phyloP scores from a whole-genome alignment of 371 early-diverging fungal species.

The Apophysomyces sp. region DNA sequence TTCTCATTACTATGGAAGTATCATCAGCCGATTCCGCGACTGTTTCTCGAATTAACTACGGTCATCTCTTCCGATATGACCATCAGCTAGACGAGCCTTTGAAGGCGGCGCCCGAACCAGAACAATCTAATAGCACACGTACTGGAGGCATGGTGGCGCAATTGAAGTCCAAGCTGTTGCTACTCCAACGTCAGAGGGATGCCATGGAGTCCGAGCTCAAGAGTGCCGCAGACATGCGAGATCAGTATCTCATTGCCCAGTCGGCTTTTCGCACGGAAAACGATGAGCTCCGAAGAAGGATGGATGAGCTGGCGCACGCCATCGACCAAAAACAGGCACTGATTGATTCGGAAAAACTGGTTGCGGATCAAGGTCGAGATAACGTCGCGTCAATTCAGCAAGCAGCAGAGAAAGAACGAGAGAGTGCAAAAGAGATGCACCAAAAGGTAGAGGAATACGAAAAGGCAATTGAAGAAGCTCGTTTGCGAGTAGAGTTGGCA shows the following conservation, averaged over 20 bases:
- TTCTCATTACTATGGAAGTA: slow-evolving; percentile 2
- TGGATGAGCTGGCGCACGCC: not conserved
- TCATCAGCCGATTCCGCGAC: not conserved
- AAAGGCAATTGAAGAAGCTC: not conserved
- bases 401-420: not conserved
- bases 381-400: not conserved
- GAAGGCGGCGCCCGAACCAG: not conserved
- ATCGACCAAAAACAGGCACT: slow-evolving; percentile 7
- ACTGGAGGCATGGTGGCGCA: slow-evolving; percentile 4
- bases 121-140: slow-evolving; percentile 4
- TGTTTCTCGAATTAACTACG: slow-evolving; percentile 15
- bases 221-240: not conserved
- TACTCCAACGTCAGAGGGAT: slow-evolving; percentile 1
- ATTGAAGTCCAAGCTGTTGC: not conserved
- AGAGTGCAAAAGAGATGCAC: slow-evolving; percentile 1
- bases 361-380: not conserved
- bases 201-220: slow-evolving; percentile 5
- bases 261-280: slow-evolving; percentile 1
- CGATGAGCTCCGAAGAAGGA: slow-evolving; percentile 4
- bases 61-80: slow-evolving; percentile 14
- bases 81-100: not conserved
- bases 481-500: not conserved
- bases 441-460: slow-evolving; percentile 1
- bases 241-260: not conserved
- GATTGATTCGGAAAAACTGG: slow-evolving; percentile 5